Evolutionary conservation across 2,329 filamentous ascomycete genomes (phyloP).

Genomic region (Byssoonygena ceratinophila): DNA sequence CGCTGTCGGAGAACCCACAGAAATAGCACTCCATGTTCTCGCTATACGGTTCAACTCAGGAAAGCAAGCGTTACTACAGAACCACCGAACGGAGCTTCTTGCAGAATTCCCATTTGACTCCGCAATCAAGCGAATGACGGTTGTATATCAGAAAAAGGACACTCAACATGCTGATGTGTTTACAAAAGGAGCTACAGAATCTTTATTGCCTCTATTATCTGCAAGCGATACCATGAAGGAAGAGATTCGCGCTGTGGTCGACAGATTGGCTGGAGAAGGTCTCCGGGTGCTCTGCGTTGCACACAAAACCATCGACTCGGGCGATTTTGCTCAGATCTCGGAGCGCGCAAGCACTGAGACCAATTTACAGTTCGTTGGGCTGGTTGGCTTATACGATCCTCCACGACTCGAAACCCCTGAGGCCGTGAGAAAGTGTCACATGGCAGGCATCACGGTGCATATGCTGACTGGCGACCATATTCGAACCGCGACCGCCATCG

Average conservation of each 20-base stretch:
- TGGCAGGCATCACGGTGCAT: constrained; percentile 61
- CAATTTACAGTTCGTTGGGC: constrained; percentile 57
- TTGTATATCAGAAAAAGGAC: constrained; percentile 41
- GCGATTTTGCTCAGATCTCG: constrained; percentile 38
- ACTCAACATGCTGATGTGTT: constrained; percentile 15
- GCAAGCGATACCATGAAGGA: constrained; percentile 44
- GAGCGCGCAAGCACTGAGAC: constrained; percentile 51
- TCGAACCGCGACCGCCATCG: constrained; percentile 64
- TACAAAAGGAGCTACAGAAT: constrained; percentile 50
- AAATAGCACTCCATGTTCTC: constrained; percentile 60
- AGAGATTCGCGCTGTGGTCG: constrained; percentile 51
- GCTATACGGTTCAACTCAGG: constrained; percentile 49
- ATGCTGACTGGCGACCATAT: constrained; percentile 71
- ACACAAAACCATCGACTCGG: constrained; percentile 25
- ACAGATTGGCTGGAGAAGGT: constrained; percentile 49
- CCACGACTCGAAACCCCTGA: constrained; percentile 63
- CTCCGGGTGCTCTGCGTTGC: constrained; percentile 47
- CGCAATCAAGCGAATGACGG: constrained; percentile 58
- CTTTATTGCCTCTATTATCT: constrained; percentile 49
- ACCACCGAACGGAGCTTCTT: constrained; percentile 40
- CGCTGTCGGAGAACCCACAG: constrained; percentile 52
- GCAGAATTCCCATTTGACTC: constrained; percentile 60
- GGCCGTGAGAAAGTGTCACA: constrained; percentile 55
- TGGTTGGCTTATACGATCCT: constrained; percentile 72
- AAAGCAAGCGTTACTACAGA: constrained; percentile 41